Percentiles rank a stretch among this genome's conserved stretches.
phyloP scores from a whole-genome alignment of 495 filamentous ascomycete species.

The Talaromyces ruber region DNA sequence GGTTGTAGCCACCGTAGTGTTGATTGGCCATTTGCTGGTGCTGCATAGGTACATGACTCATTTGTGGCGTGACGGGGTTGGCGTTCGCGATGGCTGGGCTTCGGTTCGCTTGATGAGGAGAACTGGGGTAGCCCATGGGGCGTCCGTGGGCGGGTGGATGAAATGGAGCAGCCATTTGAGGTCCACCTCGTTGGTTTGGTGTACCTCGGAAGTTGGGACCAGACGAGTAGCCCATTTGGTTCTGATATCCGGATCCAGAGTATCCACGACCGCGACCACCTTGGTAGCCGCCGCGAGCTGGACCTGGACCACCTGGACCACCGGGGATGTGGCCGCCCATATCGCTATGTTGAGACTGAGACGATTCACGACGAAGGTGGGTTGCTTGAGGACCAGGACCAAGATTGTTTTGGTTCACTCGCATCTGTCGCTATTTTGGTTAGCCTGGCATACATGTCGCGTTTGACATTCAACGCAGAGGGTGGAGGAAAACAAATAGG shows the following conservation, averaged over 20 bases:
- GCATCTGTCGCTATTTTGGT: slow-evolving; percentile 42
- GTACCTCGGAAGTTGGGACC: slow-evolving; percentile 47
- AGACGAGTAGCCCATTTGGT: slow-evolving; percentile 62
- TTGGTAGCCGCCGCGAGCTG: slow-evolving; percentile 49
- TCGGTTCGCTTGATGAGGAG: slow-evolving; percentile 55
- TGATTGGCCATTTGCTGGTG: slow-evolving; percentile 47
- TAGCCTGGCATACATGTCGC: background rate
- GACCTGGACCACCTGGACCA: slow-evolving; percentile 33
- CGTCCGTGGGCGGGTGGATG: slow-evolving; percentile 16
- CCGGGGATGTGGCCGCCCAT: slow-evolving; percentile 51
- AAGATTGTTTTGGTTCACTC: slow-evolving; percentile 51
- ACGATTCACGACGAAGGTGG: slow-evolving; percentile 76
- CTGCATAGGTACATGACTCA: slow-evolving; percentile 51
- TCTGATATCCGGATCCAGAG: slow-evolving; percentile 48
- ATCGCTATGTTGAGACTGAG: slow-evolving; percentile 71
- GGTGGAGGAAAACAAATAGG: background rate
- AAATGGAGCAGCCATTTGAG: slow-evolving; percentile 35
- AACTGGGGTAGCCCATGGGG: slow-evolving; percentile 52
- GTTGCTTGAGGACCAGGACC: slow-evolving; percentile 55
- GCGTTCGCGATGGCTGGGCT: slow-evolving; percentile 65
- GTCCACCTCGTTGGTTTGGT: slow-evolving; percentile 54
- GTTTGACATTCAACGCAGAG: background rate
- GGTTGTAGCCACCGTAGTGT: slow-evolving; percentile 49
- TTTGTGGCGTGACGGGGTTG: slow-evolving; percentile 62
- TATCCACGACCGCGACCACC: slow-evolving; percentile 64